Conservation (phyloP, 139 green algal genomes). For the Pleodorina starrii region DNA sequence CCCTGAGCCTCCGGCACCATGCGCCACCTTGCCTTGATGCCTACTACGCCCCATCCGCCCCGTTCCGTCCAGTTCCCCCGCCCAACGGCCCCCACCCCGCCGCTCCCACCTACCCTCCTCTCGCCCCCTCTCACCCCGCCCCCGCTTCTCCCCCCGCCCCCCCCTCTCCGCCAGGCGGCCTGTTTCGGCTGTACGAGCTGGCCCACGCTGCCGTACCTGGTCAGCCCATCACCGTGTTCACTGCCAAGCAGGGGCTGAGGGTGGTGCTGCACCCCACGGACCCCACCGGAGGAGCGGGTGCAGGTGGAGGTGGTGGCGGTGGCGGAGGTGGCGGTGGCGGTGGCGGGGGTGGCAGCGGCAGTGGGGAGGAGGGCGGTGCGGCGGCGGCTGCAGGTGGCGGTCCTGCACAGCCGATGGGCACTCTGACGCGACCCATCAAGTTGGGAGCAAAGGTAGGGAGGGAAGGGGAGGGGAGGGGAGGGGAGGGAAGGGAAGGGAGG, state of each 20-base stretch:
- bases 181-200: slow-evolving; percentile 45
- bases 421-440: not conserved
- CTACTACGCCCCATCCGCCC: no score
- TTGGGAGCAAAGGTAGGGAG: slow-evolving; percentile 10
- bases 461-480: no score
- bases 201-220: slow-evolving; percentile 31
- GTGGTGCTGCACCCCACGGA: slow-evolving; percentile 12
- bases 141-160: no score
- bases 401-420: not conserved
- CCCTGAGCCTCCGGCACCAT: no score
- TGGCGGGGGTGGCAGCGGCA: not conserved
- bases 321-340: not conserved
- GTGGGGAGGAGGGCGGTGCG: not conserved
- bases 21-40: no score
- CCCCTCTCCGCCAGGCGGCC: slow-evolving; percentile 28
- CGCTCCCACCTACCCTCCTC: no score
- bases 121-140: no score
- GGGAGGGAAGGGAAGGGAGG: no score
- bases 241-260: slow-evolving; percentile 6
- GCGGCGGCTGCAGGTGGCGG: not conserved
- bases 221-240: slow-evolving; percentile 41
- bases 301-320: not conserved
- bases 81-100: no score
- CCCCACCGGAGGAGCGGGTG: not conserved
- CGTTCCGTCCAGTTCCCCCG: no score